phyloP scores from a whole-genome alignment of 73 alveolate genomes.

The Paramecium octaurelia region DNA sequence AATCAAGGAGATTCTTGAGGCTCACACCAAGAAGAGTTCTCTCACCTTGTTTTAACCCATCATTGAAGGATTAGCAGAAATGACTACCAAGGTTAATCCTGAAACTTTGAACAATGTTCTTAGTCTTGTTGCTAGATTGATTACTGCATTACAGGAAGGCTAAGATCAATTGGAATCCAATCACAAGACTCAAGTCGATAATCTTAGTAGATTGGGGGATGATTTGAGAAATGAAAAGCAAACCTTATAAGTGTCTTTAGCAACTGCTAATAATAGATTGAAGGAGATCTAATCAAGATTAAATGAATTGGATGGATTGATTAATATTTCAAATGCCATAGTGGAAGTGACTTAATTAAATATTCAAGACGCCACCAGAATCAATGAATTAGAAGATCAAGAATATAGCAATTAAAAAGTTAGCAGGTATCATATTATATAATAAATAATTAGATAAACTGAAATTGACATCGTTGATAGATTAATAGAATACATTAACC shows the following conservation, averaged over 20 bases:
- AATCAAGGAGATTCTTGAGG: slow-evolving; percentile 20
- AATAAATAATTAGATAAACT: background rate
- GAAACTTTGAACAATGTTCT: slow-evolving; percentile 38
- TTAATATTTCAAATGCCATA: background rate
- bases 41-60: slow-evolving; percentile 9
- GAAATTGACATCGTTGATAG: slow-evolving; percentile 42
- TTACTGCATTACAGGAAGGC: background rate
- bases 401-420: background rate
- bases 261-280: slow-evolving; percentile 16
- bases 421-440: background rate
- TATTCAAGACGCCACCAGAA: background rate
- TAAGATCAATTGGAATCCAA: slow-evolving; percentile 21
- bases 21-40: slow-evolving; percentile 1
- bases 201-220: background rate
- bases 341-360: background rate
- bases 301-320: slow-evolving; percentile 19
- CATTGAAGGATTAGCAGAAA: slow-evolving; percentile 44
- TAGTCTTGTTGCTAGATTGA: slow-evolving; percentile 22
- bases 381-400: background rate
- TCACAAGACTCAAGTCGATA: background rate
- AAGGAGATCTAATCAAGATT: slow-evolving; percentile 32
- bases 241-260: background rate
- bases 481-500: background rate
- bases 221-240: slow-evolving; percentile 14
- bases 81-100: slow-evolving; percentile 31